Evolutionary conservation across 495 filamentous ascomycete species (phyloP).

Genomic region (Coniosporium apollinis): DNA sequence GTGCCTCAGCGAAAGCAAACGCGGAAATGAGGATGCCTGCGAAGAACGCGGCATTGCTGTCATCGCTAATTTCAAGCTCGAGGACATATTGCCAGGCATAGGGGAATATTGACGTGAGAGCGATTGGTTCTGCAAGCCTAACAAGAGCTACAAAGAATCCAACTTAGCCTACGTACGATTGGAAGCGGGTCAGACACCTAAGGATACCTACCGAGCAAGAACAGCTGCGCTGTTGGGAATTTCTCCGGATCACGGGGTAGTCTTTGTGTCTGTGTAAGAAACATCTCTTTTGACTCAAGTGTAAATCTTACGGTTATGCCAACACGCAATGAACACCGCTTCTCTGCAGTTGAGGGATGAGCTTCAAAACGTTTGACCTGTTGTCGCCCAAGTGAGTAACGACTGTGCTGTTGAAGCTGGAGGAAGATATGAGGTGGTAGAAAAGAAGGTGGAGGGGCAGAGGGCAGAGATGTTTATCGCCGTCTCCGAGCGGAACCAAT

Average conservation of each 20-base stretch:
- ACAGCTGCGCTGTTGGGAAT: constrained; percentile 64
- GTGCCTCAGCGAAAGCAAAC: constrained; percentile 63
- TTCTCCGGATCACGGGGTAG: constrained; percentile 34
- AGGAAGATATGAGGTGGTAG: no score
- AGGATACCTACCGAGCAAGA: constrained; percentile 47
- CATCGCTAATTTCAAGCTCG: constrained; percentile 49
- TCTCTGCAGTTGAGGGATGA: background rate
- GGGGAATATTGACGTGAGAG: constrained; percentile 72
- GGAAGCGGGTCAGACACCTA: background rate
- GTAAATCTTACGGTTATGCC: constrained; percentile 18
- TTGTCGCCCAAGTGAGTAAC: no score
- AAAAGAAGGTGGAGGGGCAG: no score
- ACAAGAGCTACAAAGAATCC: constrained; percentile 35
- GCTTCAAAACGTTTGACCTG: background rate
- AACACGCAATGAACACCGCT: constrained; percentile 13
- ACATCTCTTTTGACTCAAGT: constrained; percentile 15
- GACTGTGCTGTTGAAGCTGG: no score
- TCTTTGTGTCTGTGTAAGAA: constrained; percentile 23
- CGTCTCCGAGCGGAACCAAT: no score
- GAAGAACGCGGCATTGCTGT: constrained; percentile 60
- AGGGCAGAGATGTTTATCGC: no score
- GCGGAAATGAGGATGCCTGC: constrained; percentile 74
- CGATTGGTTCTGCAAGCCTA: constrained; percentile 76
- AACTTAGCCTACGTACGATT: background rate
- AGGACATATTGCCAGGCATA: constrained; percentile 76